phyloP scores from a whole-genome alignment of 257 asterid species.

The Solanum dulcamara region DNA sequence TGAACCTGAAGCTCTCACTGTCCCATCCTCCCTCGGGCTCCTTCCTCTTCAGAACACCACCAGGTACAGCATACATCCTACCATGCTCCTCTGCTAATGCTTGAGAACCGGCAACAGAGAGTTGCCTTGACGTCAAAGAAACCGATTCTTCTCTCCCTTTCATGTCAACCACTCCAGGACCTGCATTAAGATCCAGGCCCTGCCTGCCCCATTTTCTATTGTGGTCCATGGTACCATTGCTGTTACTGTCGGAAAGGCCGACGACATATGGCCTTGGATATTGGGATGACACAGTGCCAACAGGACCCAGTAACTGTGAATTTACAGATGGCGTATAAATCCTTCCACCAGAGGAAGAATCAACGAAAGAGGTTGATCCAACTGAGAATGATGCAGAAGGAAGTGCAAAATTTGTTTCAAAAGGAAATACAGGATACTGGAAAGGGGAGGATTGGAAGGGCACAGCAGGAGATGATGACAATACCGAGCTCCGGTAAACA shows the following conservation, averaged over 20 bases:
- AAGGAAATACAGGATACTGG: slow-evolving; percentile 12
- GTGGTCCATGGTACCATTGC: slow-evolving; percentile 33
- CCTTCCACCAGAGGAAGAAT: slow-evolving; percentile 46
- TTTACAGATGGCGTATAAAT: slow-evolving; percentile 36
- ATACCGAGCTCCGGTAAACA: slow-evolving; percentile 67
- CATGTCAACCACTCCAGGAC: slow-evolving; percentile 56
- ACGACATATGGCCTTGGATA: slow-evolving; percentile 64
- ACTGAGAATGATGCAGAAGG: slow-evolving; percentile 49
- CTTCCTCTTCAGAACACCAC: slow-evolving; percentile 53
- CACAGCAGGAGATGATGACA: slow-evolving; percentile 75
- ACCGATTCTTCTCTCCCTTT: slow-evolving; percentile 50
- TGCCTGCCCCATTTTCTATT: slow-evolving; percentile 62
- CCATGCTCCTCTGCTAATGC: slow-evolving; percentile 55
- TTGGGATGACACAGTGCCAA: slow-evolving; percentile 42
- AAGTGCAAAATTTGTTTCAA: slow-evolving; percentile 44
- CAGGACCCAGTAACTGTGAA: slow-evolving; percentile 50
- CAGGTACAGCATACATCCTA: slow-evolving; percentile 36
- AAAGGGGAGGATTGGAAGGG: slow-evolving; percentile 17
- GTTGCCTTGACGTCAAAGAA: slow-evolving; percentile 41
- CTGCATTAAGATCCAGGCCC: slow-evolving; percentile 82
- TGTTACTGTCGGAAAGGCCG: slow-evolving; percentile 34
- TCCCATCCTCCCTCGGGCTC: slow-evolving; percentile 87
- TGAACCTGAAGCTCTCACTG: slow-evolving; percentile 49
- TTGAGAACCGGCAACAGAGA: slow-evolving; percentile 49
- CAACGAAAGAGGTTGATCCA: slow-evolving; percentile 23